Percentiles rank a stretch among this genome's conserved stretches.
phyloP scores from a whole-genome alignment of 1,139 yeast species.

The Kurtzmaniella quercitrusa region DNA sequence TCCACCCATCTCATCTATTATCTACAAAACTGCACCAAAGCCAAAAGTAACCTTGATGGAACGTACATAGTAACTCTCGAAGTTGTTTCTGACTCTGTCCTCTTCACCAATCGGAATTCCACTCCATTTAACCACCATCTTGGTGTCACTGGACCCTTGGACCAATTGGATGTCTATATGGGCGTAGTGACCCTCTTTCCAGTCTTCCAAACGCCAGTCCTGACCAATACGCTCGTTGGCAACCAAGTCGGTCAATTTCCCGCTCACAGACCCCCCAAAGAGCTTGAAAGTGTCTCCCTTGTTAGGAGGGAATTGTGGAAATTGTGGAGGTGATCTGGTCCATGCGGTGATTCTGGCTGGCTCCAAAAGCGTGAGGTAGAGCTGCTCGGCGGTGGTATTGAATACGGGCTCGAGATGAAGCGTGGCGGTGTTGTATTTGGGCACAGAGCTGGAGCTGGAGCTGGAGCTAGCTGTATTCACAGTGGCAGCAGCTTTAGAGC shows the following conservation, averaged over 20 bases:
- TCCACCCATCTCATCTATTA: no score
- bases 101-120: conserved; percentile 99
- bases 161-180: conserved; percentile 59
- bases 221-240: conserved; percentile 57
- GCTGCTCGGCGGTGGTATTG: conserved; percentile 82
- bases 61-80: conserved; percentile 82
- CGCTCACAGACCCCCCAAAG: conserved; percentile 87
- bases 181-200: conserved; percentile 85
- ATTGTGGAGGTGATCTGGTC: conserved; percentile 74
- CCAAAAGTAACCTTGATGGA: conserved; percentile 91
- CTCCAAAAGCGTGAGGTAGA: conserved; percentile 72
- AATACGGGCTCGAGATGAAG: conserved; percentile 75
- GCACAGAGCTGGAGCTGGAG: conserved; percentile 24
- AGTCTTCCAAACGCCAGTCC: conserved; percentile 83
- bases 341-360: conserved; percentile 80
- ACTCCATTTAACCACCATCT: conserved; percentile 68
- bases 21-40: conserved; percentile 73
- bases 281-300: conserved; percentile 64
- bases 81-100: conserved; percentile 79
- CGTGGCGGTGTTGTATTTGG: conserved; percentile 74
- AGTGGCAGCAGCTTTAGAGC: no score
- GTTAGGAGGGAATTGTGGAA: conserved; percentile 46
- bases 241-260: conserved; percentile 60
- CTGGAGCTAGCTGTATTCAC: conserved; percentile 12
- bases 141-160: conserved; percentile 81